These are phyloP conservation scores for Cyanodermella asteris DNA, from an alignment of 2,329 filamentous ascomycete genomes.

Conservation along the genomic window DNA sequence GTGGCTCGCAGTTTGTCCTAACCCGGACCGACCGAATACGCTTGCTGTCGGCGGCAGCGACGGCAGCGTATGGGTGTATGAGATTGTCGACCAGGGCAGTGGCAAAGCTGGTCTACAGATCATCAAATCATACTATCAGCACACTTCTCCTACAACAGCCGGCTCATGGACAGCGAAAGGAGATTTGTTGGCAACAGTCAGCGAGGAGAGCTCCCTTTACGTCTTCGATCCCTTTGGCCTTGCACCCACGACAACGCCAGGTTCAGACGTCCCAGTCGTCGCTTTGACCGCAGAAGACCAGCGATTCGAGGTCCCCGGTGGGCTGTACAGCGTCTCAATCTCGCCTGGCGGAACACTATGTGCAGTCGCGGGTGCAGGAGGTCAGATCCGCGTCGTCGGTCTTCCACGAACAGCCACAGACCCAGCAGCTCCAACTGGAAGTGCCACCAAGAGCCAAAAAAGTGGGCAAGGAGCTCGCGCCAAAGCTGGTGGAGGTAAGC, in stretches of 20 bases:
- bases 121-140: slow-evolving; percentile 77
- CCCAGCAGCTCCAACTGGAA: slow-evolving; percentile 11
- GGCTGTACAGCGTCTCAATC: slow-evolving; percentile 69
- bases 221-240: slow-evolving; percentile 83
- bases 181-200: slow-evolving; percentile 64
- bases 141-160: slow-evolving; percentile 68
- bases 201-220: slow-evolving; percentile 70
- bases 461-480: slow-evolving; percentile 22
- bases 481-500: slow-evolving; percentile 25
- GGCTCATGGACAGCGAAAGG: slow-evolving; percentile 83
- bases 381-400: slow-evolving; percentile 64
- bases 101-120: slow-evolving; percentile 45
- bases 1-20: slow-evolving; percentile 63
- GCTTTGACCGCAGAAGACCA: slow-evolving; percentile 62
- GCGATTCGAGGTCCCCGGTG: slow-evolving; percentile 78
- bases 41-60: slow-evolving; percentile 75
- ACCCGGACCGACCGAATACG: slow-evolving; percentile 49
- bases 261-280: slow-evolving; percentile 46
- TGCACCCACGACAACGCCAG: slow-evolving; percentile 36
- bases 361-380: slow-evolving; percentile 71
- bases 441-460: slow-evolving; percentile 17
- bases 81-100: slow-evolving; percentile 46
- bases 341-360: slow-evolving; percentile 60
- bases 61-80: slow-evolving; percentile 89
- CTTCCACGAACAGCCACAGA: slow-evolving; percentile 40